phyloP scores from a whole-genome alignment of 352 stramenopile species.

The Pythium brachiatum region DNA sequence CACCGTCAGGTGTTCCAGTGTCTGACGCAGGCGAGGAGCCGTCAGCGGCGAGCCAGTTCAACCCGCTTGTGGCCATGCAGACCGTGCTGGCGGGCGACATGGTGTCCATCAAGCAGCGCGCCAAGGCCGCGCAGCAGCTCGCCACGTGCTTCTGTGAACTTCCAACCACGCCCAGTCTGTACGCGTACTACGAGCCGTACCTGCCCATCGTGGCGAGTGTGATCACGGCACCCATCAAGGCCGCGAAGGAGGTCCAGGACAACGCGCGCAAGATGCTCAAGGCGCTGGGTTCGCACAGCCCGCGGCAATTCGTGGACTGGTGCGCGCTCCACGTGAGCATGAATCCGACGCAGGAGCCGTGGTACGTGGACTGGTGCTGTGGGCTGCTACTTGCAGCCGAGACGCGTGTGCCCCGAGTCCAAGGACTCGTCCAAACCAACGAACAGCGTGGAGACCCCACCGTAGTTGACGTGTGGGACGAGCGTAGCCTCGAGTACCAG shows the following conservation, averaged over 20 bases:
- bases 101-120: slow-evolving; percentile 33
- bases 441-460: background rate
- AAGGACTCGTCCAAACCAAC: background rate
- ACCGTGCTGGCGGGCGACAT: slow-evolving; percentile 25
- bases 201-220: slow-evolving; percentile 22
- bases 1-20: too few species aligned
- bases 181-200: slow-evolving; percentile 30
- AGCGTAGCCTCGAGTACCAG: slow-evolving; percentile 20
- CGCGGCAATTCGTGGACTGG: slow-evolving; percentile 28
- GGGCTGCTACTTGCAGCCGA: slow-evolving; percentile 24
- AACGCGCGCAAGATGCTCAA: slow-evolving; percentile 28
- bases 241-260: slow-evolving; percentile 26
- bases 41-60: slow-evolving; percentile 15
- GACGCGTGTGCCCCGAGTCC: slow-evolving; percentile 16
- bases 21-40: background rate
- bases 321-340: slow-evolving; percentile 25
- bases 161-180: slow-evolving; percentile 27
- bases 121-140: slow-evolving; percentile 32
- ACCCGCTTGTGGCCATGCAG: slow-evolving; percentile 27
- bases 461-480: slow-evolving; percentile 12
- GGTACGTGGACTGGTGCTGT: slow-evolving; percentile 30
- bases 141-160: slow-evolving; percentile 26
- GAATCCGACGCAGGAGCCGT: slow-evolving; percentile 13
- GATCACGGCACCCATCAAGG: slow-evolving; percentile 25
- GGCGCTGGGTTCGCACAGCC: slow-evolving; percentile 25